Conservation (phyloP, 192 early-diverging fungal species). For the Umbelopsis isabellina region DNA sequence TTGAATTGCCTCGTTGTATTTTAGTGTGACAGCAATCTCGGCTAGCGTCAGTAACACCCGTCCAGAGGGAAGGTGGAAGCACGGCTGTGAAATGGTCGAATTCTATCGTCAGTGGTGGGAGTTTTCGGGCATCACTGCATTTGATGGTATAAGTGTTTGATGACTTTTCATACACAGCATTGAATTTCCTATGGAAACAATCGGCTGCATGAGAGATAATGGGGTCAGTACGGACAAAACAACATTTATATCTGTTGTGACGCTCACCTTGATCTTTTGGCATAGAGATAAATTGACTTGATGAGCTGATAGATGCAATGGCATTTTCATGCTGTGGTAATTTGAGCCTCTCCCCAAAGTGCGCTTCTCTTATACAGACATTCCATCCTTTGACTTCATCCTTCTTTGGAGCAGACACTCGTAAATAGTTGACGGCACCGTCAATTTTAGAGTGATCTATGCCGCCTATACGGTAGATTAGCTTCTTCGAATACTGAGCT, state of each 20-base stretch:
- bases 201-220: conserved; percentile 27
- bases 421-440: background rate
- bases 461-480: background rate
- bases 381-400: conserved; percentile 36
- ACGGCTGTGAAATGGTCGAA: conserved; percentile 17
- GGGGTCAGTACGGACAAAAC: background rate
- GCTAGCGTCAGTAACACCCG: conserved; percentile 27
- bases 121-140: conserved; percentile 31
- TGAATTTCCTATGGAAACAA: conserved; percentile 33
- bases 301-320: conserved; percentile 40
- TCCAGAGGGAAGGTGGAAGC: conserved; percentile 38
- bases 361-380: conserved; percentile 34
- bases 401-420: background rate
- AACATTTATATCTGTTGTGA: background rate
- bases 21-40: conserved; percentile 28
- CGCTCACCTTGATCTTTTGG: conserved; percentile 29
- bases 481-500: no score
- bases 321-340: conserved; percentile 28
- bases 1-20: conserved; percentile 29
- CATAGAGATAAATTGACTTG: conserved; percentile 35
- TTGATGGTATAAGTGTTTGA: conserved; percentile 38
- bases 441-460: conserved; percentile 7
- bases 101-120: conserved; percentile 25
- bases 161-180: conserved; percentile 22
- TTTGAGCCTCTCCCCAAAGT: conserved; percentile 26